Evolutionary conservation across 306 rosid species (phyloP), one percentile per base, ranked within the genome.

Genomic region (Prunus davidiana): DNA sequence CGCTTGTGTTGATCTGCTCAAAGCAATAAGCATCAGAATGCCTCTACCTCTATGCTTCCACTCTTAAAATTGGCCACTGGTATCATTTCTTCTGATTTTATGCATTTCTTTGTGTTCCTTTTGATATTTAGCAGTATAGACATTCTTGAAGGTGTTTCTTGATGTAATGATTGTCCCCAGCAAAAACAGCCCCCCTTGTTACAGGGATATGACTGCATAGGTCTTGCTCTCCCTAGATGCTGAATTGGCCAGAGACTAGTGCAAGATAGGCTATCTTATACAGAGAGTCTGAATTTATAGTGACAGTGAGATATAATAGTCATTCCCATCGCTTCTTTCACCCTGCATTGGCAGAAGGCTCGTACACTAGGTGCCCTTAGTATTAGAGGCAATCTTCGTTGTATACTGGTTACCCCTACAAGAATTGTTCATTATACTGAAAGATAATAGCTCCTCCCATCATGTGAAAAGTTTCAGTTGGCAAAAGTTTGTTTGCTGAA

Each of bases 101-200:
- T 47, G 49, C 76, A 14, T 38, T 4, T 43, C 16, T 43, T 34
- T 56, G 11, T n/a, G 13, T 57, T 72, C 12, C 8, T 15, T 72
- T 58, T 45, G 20, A 16, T 57, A 61, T 57, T 45, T 57, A 41
- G 52, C 55, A 57, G 34, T 72, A 8, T 20, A 54, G 75, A 63
- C 62, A 54, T n/a, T 71, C 51, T 34, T 16, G 67, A 28, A 30
- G 0, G 67, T 63, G 49, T 38, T 27, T 34, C 15, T 64, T 72
- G 54, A 20, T 15, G 15, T 38, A 72, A 56, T 55, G 20, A 38
- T 41, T 0, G 15, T 72, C 66, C n/a, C 66, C 32, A 11, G 12
- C 20, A 34, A 71, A 71, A 52, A 7, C 64, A 12, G 75, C 75
- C 41, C 46, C 76, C 24, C 32, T 34, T 56, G 66, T 55, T 20